Evolutionary conservation across 441 rosid genomes (phyloP).

Genomic region (Manihot esculenta): DNA sequence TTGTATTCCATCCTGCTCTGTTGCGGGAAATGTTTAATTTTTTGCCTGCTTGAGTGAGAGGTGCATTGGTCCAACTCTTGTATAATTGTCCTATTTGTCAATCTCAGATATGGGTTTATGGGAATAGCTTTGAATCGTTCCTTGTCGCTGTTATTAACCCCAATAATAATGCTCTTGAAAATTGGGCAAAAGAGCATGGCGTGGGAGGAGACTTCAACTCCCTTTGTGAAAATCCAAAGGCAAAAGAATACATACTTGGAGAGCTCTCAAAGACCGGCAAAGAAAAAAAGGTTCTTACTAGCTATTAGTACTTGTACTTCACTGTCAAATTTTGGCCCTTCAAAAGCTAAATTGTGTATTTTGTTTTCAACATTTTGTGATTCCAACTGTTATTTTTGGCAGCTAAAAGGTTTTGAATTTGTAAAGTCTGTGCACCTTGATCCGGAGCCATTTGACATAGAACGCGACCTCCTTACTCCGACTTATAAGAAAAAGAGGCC

Average conservation of each 20-base stretch:
- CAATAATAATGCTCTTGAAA: conserved; percentile 56
- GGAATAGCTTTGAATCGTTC: conserved; percentile 89
- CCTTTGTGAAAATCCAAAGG: conserved; percentile 59
- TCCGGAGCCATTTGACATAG: conserved; percentile 81
- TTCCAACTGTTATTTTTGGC: conserved; percentile 21
- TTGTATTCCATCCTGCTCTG: not conserved
- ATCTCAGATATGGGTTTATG: conserved; percentile 88
- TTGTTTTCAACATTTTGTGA: not conserved
- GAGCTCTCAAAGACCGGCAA: conserved; percentile 69
- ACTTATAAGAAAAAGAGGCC: conserved; percentile 96
- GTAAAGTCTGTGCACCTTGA: conserved; percentile 81
- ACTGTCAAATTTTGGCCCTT: not conserved
- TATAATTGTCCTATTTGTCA: not conserved
- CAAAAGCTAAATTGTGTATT: not conserved
- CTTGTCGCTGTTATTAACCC: conserved; percentile 81
- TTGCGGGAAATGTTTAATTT: not conserved
- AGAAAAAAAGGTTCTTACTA: conserved; percentile 60
- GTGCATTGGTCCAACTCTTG: conserved; percentile 4
- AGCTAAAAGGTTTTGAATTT: conserved; percentile 90
- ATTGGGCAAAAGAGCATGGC: conserved; percentile 73
- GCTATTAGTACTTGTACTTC: conserved; percentile 3
- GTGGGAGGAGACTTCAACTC: conserved; percentile 63
- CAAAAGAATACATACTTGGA: conserved; percentile 59
- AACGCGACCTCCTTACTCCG: conserved; percentile 88
- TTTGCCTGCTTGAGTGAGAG: conserved; percentile 4